These are phyloP conservation scores for Thymus mandschuricus DNA, from an alignment of 257 asterid species.

Conservation along the genomic window DNA sequence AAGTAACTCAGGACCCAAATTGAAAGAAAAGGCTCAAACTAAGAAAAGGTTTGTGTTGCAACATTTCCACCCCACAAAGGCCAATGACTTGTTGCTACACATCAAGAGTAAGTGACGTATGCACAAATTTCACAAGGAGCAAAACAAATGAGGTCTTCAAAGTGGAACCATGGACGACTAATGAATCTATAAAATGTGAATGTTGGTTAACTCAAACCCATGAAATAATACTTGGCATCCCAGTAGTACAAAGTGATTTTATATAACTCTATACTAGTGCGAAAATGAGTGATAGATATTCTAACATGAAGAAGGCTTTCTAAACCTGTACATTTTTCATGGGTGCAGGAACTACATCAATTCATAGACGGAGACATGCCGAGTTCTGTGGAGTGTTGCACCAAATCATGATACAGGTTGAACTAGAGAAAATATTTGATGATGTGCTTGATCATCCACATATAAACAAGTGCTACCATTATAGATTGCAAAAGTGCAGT, in stretches of 20 bases:
- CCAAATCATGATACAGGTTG: neutral
- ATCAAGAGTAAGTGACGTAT: constrained; percentile 1
- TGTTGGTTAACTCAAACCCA: neutral
- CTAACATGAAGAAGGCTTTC: neutral
- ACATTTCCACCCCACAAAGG: neutral
- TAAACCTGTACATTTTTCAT: neutral
- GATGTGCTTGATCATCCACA: neutral
- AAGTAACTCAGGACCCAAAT: constrained; percentile 6
- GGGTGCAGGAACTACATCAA: neutral
- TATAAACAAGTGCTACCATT: neutral
- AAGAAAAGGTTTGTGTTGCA: neutral
- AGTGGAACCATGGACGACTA: neutral
- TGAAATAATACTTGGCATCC: neutral
- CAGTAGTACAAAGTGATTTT: neutral
- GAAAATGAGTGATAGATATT: constrained; percentile 1
- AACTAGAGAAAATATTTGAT: neutral
- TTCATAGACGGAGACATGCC: neutral
- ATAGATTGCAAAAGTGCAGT: neutral
- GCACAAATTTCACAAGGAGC: constrained; percentile 2
- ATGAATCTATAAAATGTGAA: neutral
- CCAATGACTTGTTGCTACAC: neutral
- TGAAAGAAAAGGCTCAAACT: neutral
- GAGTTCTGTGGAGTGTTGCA: neutral
- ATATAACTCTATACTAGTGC: no score
- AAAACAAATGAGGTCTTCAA: constrained; percentile 6